These are phyloP conservation scores for Camelina laxa DNA, from an alignment of 345 rosid genomes.

Conservation along the genomic window DNA sequence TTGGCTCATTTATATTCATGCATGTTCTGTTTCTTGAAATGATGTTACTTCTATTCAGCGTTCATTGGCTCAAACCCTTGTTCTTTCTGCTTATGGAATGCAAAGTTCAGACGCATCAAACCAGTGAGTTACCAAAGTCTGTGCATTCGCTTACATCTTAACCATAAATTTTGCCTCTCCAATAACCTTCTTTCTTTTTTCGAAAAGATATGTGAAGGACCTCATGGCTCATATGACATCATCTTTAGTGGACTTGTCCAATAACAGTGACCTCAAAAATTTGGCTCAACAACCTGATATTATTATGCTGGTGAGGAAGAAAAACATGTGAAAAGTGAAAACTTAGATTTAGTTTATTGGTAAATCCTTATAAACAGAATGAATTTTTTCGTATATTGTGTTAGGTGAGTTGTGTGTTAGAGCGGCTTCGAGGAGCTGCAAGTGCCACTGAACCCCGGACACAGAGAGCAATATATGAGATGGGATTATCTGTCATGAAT, in stretches of 20 bases:
- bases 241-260: conserved; percentile 73
- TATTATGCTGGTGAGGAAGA: conserved; percentile 70
- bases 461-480: conserved; percentile 88
- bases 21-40: conserved; percentile 29
- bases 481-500: conserved; percentile 78
- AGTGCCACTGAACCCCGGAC: conserved; percentile 93
- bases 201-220: conserved; percentile 76
- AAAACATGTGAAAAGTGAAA: not conserved
- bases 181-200: conserved; percentile 39
- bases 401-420: conserved; percentile 89
- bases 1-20: not conserved
- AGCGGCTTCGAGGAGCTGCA: conserved; percentile 96
- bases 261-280: conserved; percentile 71
- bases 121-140: conserved; percentile 64
- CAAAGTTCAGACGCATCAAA: conserved; percentile 73
- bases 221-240: conserved; percentile 76
- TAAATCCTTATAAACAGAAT: conserved; percentile 28
- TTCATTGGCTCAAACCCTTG: conserved; percentile 90
- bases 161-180: conserved; percentile 35
- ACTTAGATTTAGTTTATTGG: conserved; percentile 19
- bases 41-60: conserved; percentile 60
- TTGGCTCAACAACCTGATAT: conserved; percentile 88
- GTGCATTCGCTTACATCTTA: conserved; percentile 26
- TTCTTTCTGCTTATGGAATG: conserved; percentile 91
- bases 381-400: conserved; percentile 40